Conservation (phyloP, 352 stramenopile species). For the Globisporangium camurandrum region DNA sequence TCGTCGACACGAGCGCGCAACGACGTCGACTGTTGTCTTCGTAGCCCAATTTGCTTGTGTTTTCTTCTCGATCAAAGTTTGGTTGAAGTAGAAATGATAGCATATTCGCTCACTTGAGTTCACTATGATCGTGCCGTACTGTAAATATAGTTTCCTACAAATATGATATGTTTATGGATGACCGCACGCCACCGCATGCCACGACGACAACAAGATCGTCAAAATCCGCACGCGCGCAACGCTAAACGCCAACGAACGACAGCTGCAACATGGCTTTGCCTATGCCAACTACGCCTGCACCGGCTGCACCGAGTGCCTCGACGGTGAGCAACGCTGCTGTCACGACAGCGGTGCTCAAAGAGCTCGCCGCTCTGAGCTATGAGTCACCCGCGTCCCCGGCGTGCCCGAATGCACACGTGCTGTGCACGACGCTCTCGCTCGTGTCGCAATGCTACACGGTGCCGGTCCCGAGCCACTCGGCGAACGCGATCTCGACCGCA, state of each 20-base stretch:
- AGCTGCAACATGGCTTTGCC: neutral
- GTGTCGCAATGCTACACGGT: slow-evolving; percentile 43
- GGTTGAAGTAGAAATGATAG: no score
- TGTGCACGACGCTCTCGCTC: slow-evolving; percentile 24
- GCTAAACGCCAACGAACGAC: neutral
- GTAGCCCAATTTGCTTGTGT: no score
- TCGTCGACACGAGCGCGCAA: neutral
- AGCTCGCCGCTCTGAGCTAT: slow-evolving; percentile 9
- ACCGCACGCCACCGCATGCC: no score
- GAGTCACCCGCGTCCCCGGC: neutral
- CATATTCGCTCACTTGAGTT: no score
- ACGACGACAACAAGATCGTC: neutral
- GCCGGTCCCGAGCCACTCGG: slow-evolving; percentile 29
- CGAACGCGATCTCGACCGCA: slow-evolving; percentile 27
- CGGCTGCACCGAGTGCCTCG: neutral
- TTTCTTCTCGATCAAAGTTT: no score
- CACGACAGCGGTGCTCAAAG: slow-evolving; percentile 9
- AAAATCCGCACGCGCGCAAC: no score
- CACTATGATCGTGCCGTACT: no score
- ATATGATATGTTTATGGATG: no score
- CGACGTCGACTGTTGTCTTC: neutral
- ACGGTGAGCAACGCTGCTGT: slow-evolving; percentile 4
- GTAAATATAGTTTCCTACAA: no score
- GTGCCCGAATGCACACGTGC: slow-evolving; percentile 25
- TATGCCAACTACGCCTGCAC: no score